These are phyloP conservation scores for Periconia sp. DNA, from an alignment of 2,329 filamentous ascomycete species.

Conservation along the genomic window DNA sequence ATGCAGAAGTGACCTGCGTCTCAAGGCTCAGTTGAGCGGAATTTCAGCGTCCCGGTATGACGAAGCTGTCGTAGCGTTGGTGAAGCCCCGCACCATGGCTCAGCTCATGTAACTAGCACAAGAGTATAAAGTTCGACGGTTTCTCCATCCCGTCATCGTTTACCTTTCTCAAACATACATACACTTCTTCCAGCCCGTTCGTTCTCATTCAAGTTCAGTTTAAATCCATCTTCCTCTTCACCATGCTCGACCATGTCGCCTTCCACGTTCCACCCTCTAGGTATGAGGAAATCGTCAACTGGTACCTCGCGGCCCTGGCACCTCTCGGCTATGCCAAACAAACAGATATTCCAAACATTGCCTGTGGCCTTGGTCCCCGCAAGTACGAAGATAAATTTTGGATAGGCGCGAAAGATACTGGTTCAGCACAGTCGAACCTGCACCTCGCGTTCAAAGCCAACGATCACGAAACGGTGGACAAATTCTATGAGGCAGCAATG, in stretches of 20 bases:
- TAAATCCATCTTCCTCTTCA: no score
- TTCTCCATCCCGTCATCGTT: no score
- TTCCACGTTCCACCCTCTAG: conserved; percentile 24
- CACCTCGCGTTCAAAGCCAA: conserved; percentile 30
- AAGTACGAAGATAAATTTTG: conserved; percentile 18
- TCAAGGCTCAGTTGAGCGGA: no score
- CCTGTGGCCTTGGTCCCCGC: conserved; percentile 22
- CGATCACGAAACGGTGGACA: conserved; percentile 21
- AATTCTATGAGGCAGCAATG: conserved; percentile 27
- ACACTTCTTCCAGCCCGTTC: no score
- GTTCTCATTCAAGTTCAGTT: no score
- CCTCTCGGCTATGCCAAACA: conserved; percentile 32
- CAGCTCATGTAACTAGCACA: no score
- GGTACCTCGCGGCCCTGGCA: conserved; percentile 31
- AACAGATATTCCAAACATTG: conserved; percentile 21
- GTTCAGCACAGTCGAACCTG: conserved; percentile 1
- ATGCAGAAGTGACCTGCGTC: no score
- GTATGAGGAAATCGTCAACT: conserved; percentile 25
- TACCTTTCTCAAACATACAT: no score
- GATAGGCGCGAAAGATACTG: conserved; percentile 18
- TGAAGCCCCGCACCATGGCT: no score
- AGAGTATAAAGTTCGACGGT: no score
- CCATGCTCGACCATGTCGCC: conserved; percentile 49
- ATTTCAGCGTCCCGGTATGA: no score
- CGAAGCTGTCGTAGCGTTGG: no score